Evolutionary conservation across 768 basidiomycete genomes (phyloP).

Genomic region (Psilocybe cubensis): DNA sequence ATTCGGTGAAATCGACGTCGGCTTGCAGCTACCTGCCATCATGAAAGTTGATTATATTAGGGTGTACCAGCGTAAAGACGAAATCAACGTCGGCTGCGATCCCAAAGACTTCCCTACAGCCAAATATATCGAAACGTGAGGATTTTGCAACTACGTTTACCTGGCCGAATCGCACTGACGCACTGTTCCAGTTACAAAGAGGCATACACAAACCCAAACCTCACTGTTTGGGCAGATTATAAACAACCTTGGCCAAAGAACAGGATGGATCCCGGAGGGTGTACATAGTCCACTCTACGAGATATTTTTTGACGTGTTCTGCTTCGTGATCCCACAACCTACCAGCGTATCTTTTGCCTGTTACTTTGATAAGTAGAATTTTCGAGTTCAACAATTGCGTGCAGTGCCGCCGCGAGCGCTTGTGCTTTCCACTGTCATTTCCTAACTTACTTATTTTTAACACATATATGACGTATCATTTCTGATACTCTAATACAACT

Average conservation of each 20-base stretch:
- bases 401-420: too few species aligned
- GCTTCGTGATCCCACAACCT: background rate
- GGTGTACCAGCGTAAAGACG: conserved; percentile 59
- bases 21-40: conserved; percentile 52
- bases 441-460: too few species aligned
- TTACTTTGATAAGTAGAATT: too few species aligned
- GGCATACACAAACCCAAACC: conserved; percentile 65
- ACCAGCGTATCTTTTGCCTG: too few species aligned
- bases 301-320: background rate
- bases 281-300: background rate
- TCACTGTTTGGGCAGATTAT: conserved; percentile 48
- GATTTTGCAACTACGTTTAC: conserved; percentile 8
- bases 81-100: conserved; percentile 63
- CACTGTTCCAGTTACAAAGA: conserved; percentile 51
- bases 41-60: conserved; percentile 82
- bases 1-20: conserved; percentile 64
- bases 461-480: too few species aligned
- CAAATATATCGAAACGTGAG: conserved; percentile 69
- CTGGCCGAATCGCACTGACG: background rate
- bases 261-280: conserved; percentile 8
- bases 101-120: conserved; percentile 70
- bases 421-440: too few species aligned
- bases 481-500: too few species aligned
- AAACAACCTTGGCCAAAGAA: conserved; percentile 63
- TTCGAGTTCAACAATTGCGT: too few species aligned